phyloP scores from a whole-genome alignment of 1,139 yeast species.

The Zygosaccharomyces sapae region DNA sequence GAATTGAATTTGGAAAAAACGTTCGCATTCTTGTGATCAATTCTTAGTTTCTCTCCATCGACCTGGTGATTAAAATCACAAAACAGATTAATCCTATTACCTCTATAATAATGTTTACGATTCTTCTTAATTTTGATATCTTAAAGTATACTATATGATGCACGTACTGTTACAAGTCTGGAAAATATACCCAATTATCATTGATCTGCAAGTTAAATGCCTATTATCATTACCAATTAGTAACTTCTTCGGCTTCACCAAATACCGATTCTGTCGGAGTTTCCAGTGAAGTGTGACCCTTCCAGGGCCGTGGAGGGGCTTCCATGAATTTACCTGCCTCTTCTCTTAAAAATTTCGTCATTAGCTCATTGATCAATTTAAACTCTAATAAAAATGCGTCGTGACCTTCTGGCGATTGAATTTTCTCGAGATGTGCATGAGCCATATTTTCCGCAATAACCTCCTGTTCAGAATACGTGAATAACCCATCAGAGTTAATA shows the following conservation, averaged over 20 bases:
- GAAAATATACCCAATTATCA: not conserved
- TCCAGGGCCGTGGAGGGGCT: constrained; percentile 37
- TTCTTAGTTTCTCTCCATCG: not conserved
- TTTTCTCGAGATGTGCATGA: constrained; percentile 59
- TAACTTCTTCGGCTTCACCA: constrained; percentile 92
- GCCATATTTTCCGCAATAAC: constrained; percentile 73
- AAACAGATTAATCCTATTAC: too few species aligned
- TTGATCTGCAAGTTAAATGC: not conserved
- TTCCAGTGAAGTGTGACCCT: constrained; percentile 52
- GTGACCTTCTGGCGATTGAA: constrained; percentile 95
- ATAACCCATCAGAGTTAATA: constrained; percentile 85
- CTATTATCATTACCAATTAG: constrained; percentile 60
- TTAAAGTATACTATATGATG: not conserved
- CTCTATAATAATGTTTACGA: too few species aligned
- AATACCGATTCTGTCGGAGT: constrained; percentile 68
- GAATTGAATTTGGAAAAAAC: constrained; percentile 3
- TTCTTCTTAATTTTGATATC: too few species aligned
- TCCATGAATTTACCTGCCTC: constrained; percentile 41
- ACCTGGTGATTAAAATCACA: too few species aligned
- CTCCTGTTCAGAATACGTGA: constrained; percentile 89
- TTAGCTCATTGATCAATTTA: constrained; percentile 67
- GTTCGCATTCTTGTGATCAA: not conserved
- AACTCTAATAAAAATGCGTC: constrained; percentile 94
- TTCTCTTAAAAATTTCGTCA: constrained; percentile 58
- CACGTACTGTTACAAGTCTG: constrained; percentile 4